A percentile compares a stretch with the other conserved stretches of the same genome.
phyloP scores from a whole-genome alignment of 2,329 filamentous ascomycete genomes.

The Akanthomyces uredinophilus region DNA sequence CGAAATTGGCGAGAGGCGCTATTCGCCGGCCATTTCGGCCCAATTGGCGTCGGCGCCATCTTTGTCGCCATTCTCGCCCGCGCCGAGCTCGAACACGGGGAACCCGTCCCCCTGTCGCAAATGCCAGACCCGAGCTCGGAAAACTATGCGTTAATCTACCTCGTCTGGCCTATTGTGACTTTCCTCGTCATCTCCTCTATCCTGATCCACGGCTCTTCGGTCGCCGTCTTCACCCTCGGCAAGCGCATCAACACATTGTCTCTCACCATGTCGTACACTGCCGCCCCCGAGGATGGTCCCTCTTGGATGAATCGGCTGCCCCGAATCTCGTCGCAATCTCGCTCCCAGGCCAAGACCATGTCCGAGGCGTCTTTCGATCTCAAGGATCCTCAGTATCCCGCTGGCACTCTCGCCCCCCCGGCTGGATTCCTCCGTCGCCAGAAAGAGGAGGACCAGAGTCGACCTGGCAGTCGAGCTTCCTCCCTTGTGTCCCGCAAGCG shows the following conservation, averaged over 20 bases:
- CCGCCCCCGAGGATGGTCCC: constrained; percentile 79
- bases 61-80: constrained; percentile 90
- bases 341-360: constrained; percentile 80
- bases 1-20: constrained; percentile 97
- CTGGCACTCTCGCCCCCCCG: constrained; percentile 67
- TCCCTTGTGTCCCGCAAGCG: constrained; percentile 57
- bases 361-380: constrained; percentile 68
- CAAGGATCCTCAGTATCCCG: constrained; percentile 56
- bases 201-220: constrained; percentile 92
- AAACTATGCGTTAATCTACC: constrained; percentile 65
- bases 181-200: constrained; percentile 95
- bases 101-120: constrained; percentile 66
- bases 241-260: constrained; percentile 97
- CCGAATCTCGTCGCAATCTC: constrained; percentile 58
- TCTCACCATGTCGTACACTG: constrained; percentile 93
- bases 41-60: constrained; percentile 93
- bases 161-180: constrained; percentile 93
- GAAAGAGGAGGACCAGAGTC: constrained; percentile 63
- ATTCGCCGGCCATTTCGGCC: constrained; percentile 95
- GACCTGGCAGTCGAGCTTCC: constrained; percentile 52
- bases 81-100: constrained; percentile 77
- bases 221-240: constrained; percentile 94
- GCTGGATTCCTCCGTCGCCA: constrained; percentile 77
- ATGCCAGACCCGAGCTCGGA: constrained; percentile 51
- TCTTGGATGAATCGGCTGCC: constrained; percentile 95